Base-by-base conservation (phyloP, 2,329 filamentous ascomycete species). In the Xylaria sp. region DNA sequence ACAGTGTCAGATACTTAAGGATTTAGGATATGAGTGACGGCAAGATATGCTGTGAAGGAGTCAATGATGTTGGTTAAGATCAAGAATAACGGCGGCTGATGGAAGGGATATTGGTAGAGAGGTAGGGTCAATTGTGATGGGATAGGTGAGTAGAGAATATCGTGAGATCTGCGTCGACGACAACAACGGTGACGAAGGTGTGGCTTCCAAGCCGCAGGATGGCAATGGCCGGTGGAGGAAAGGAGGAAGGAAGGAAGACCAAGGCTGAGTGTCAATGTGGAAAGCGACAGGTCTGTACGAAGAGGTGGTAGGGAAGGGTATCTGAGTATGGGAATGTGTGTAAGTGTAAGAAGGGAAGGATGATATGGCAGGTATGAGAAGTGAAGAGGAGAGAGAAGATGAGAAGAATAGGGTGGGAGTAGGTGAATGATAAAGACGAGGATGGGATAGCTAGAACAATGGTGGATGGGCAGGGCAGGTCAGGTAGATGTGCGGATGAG, bases 1-100 rank as follows among this genome's bases (percentile, higher is more conserved):
- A 67, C 64, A 69, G 28, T 68, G 71, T 70, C 69, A 73, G 70
- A 70, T 68, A 35, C 58, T 43, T 50, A 53, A 61, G 61, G 43
- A 19, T 37, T 59, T 25, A 33, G 33, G 5, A 46, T 53, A 35
- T 57, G 25, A 52, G 45, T 40, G 28, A 43, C 25, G 46, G 64
- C 21, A 46, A 50, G 33, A 33, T 57, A 55, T 61, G 62, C 49
- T 65, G 43, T 45, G 64, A 61, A 54, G 58, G 66, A 64, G 58
- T 62, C 60, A 67, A 60, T 47, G 28, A 54, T 53, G 56, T 47
- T 67, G 60, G 54, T 45, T 37, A 49, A 21, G 23, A 38, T 58
- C 43, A 58, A 47, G 19, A 38, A 64, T 23, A 25, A 61, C 43
- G 47, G 50, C 37, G 56, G 38, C 46, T 56, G 63, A 42, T 63